Percentiles rank a stretch among this genome's conserved stretches.
phyloP scores from a whole-genome alignment of 148 eudicot genomes.

The Fagopyrum tataricum region DNA sequence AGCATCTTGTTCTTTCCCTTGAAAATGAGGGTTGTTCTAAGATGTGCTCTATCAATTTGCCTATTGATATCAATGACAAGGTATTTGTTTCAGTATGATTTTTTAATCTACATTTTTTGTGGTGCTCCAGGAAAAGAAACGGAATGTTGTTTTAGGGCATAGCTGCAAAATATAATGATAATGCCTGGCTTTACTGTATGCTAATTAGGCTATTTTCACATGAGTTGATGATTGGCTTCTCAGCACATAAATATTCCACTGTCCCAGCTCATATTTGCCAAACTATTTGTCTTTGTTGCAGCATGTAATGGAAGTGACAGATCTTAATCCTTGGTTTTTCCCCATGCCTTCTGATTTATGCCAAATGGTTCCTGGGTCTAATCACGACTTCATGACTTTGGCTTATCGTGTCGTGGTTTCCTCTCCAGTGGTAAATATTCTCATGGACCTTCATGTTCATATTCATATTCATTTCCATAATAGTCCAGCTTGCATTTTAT shows the following conservation, averaged over 20 bases:
- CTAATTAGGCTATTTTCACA: neutral
- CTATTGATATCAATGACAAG: constrained; percentile 44
- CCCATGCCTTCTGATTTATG: constrained; percentile 67
- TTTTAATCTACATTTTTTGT: neutral
- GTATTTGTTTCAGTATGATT: constrained; percentile 22
- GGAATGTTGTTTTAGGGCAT: too few species aligned
- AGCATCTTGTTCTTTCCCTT: constrained; percentile 63
- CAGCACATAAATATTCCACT: neutral
- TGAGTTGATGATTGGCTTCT: neutral
- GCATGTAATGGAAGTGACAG: constrained; percentile 45
- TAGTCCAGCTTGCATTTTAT: neutral
- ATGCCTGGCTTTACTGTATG: neutral
- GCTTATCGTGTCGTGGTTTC: constrained; percentile 73
- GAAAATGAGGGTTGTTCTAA: constrained; percentile 48
- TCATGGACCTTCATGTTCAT: constrained; percentile 7
- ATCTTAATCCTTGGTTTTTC: constrained; percentile 73
- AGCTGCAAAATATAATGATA: too few species aligned
- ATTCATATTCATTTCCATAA: neutral
- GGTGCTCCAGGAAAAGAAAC: neutral
- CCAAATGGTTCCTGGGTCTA: constrained; percentile 68
- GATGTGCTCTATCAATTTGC: constrained; percentile 68
- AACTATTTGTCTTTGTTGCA: constrained; percentile 23
- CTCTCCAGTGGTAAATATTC: constrained; percentile 76
- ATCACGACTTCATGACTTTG: constrained; percentile 67
- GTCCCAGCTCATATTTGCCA: neutral